phyloP scores from a whole-genome alignment of 2,329 filamentous ascomycete genomes.

The Ophiostoma sp. region DNA sequence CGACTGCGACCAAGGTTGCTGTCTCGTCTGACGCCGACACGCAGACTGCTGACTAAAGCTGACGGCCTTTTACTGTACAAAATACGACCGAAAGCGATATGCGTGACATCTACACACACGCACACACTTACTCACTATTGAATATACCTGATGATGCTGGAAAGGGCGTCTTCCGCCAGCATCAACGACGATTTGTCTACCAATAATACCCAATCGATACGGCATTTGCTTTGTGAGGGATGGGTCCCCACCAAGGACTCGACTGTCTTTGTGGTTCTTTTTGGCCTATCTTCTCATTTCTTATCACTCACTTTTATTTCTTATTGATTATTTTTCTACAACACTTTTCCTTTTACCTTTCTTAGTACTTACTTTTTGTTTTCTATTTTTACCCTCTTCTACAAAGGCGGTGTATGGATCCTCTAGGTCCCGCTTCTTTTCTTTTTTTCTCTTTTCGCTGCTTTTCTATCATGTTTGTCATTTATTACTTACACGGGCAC shows the following conservation, averaged over 20 bases:
- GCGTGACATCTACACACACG: not conserved
- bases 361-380: constrained; percentile 13
- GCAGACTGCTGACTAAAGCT: not conserved
- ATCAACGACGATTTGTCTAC: constrained; percentile 22
- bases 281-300: not conserved
- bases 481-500: constrained; percentile 9
- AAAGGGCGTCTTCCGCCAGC: not conserved
- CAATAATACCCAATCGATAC: not conserved
- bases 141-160: not conserved
- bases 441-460: not conserved
- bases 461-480: not conserved
- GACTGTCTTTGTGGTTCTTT: not conserved
- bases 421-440: not conserved
- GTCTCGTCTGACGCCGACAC: not conserved
- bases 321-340: not conserved
- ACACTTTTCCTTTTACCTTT: not conserved
- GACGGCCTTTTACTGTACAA: not conserved
- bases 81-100: not conserved
- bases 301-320: not conserved
- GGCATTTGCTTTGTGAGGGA: not conserved
- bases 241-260: not conserved
- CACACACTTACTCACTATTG: not conserved
- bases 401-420: constrained; percentile 14
- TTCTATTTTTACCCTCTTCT: constrained; percentile 22
- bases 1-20: not conserved